A percentile compares a stretch with the other conserved stretches of the same genome.
These are phyloP conservation scores for Kwoniella sp. DNA, from an alignment of 768 basidiomycete genomes.

Conservation along the genomic window DNA sequence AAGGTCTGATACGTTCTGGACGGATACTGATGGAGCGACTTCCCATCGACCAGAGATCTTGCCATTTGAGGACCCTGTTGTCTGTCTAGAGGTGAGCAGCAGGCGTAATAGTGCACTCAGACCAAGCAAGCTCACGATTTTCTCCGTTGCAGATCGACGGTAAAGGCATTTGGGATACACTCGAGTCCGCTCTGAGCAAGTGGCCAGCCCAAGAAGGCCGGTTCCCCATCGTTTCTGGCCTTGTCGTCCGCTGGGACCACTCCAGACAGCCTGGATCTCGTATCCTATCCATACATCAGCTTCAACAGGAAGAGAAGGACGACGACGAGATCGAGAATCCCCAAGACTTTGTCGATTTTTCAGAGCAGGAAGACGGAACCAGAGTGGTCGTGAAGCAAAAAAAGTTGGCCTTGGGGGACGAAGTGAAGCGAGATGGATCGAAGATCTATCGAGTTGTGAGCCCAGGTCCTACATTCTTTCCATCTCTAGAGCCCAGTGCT, in stretches of 20 bases:
- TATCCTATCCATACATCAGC: conserved; percentile 65
- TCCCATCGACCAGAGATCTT: conserved; percentile 65
- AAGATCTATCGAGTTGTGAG: conserved; percentile 72
- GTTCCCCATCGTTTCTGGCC: conserved; percentile 83
- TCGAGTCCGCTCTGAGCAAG: conserved; percentile 71
- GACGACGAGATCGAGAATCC: conserved; percentile 40
- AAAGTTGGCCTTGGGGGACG: conserved; percentile 56
- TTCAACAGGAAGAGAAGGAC: conserved; percentile 58
- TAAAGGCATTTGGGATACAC: conserved; percentile 72
- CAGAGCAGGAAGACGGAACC: conserved; percentile 52
- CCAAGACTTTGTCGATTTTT: conserved; percentile 47
- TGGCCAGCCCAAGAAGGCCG: conserved; percentile 94
- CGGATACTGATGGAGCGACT: neutral
- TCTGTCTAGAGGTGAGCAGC: conserved; percentile 71
- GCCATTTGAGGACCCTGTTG: conserved; percentile 81
- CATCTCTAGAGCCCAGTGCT: neutral
- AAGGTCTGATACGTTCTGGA: neutral
- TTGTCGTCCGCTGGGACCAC: conserved; percentile 86
- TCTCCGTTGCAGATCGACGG: conserved; percentile 61
- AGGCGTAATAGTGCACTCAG: neutral
- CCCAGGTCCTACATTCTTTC: neutral
- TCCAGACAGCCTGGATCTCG: conserved; percentile 69
- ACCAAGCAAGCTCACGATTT: neutral
- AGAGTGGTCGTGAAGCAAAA: conserved; percentile 48
- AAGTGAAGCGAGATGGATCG: conserved; percentile 63